These are phyloP conservation scores for Hypoxylon lenormandii DNA, from an alignment of 495 filamentous ascomycete genomes.

Conservation along the genomic window DNA sequence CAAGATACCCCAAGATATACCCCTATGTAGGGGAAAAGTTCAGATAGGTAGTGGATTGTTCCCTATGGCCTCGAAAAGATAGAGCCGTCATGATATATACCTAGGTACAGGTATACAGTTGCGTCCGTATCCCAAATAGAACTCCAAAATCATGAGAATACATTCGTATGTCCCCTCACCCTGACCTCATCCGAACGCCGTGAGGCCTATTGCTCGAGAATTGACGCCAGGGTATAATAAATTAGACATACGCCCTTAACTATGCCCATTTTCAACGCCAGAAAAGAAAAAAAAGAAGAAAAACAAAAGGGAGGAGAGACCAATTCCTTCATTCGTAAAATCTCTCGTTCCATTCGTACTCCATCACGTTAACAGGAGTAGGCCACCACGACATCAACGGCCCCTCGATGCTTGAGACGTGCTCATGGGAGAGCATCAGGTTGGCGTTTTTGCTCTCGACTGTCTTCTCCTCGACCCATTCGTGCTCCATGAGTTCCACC, in stretches of 20 bases:
- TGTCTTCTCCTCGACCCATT: constrained; percentile 32
- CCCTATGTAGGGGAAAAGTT: constrained; percentile 10
- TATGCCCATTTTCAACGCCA: constrained; percentile 26
- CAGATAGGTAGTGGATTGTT: constrained; percentile 23
- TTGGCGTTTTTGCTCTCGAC: constrained; percentile 10
- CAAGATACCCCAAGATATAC: too few relatives aligned
- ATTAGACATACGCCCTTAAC: constrained; percentile 9
- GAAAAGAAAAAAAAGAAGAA: not conserved
- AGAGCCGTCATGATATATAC: constrained; percentile 4
- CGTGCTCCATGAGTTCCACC: constrained; percentile 44
- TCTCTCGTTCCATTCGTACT: constrained; percentile 47
- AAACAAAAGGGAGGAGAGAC: too few relatives aligned
- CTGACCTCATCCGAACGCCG: constrained; percentile 24
- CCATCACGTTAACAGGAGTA: constrained; percentile 27
- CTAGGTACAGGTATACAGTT: too few relatives aligned
- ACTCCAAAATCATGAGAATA: not conserved
- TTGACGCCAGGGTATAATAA: constrained; percentile 35
- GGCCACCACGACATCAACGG: constrained; percentile 52
- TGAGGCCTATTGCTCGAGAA: constrained; percentile 9
- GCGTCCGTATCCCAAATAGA: not conserved
- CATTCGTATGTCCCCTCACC: not conserved
- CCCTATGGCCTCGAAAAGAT: not conserved
- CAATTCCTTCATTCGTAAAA: constrained; percentile 47
- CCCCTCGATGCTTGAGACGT: constrained; percentile 41
- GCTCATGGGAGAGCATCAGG: constrained; percentile 11